These are phyloP conservation scores for Phytophthora citricola DNA, from an alignment of 352 stramenopile species.

Conservation along the genomic window DNA sequence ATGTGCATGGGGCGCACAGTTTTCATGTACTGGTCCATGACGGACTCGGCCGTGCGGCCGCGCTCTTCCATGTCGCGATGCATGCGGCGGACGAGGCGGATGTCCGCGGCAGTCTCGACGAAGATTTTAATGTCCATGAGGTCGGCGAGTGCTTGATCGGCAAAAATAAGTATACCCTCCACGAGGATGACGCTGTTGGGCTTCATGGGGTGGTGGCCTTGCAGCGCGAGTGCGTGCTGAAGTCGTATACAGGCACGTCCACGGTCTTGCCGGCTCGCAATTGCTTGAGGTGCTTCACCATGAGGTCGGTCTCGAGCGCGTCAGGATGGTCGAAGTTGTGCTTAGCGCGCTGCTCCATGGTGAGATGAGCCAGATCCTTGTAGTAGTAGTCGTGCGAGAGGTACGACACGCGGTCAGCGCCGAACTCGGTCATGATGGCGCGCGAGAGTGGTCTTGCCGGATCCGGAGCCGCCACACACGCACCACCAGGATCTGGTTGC, in stretches of 20 bases:
- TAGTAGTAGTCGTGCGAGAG: slow-evolving; percentile 98
- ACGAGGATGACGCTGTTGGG: slow-evolving; percentile 95
- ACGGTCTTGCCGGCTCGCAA: slow-evolving; percentile 90
- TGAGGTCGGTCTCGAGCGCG: slow-evolving; percentile 94
- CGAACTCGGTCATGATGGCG: slow-evolving; percentile 91
- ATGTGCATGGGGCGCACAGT: slow-evolving; percentile 99
- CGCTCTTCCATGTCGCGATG: slow-evolving; percentile 95
- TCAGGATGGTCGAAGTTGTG: slow-evolving; percentile 99
- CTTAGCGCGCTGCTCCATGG: slow-evolving; percentile 87
- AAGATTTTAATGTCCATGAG: slow-evolving; percentile 98
- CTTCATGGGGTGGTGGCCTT: slow-evolving; percentile 79
- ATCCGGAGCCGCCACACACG: slow-evolving; percentile 92
- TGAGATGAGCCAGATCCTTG: slow-evolving; percentile 91
- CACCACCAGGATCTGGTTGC: slow-evolving; percentile 89
- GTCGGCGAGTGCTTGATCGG: slow-evolving; percentile 85
- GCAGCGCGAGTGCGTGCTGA: slow-evolving; percentile 93
- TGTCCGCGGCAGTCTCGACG: slow-evolving; percentile 95
- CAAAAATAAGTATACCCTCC: slow-evolving; percentile 98
- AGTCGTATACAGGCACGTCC: slow-evolving; percentile 95
- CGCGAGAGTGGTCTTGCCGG: slow-evolving; percentile 93
- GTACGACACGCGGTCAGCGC: slow-evolving; percentile 91
- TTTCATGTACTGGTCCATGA: slow-evolving; percentile 97
- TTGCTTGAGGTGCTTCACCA: slow-evolving; percentile 92
- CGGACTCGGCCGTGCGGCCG: slow-evolving; percentile 92
- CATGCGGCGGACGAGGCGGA: slow-evolving; percentile 94